Percentiles rank a stretch among this genome's conserved stretches.
phyloP scores from a whole-genome alignment of 176 grass and related monocot species.

The Triticum turgidum region DNA sequence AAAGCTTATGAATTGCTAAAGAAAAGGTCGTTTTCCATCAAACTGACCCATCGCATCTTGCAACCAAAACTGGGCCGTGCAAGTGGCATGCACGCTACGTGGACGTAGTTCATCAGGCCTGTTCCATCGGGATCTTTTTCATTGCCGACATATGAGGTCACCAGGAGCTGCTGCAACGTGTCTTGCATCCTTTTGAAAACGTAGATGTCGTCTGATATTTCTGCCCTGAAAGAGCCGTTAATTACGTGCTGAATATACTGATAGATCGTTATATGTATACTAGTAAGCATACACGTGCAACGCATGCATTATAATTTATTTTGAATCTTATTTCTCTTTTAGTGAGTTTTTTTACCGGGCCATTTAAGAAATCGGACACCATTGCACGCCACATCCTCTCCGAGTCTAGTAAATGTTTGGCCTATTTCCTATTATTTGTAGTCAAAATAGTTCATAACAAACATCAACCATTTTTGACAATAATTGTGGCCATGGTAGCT shows the following conservation, averaged over 20 bases:
- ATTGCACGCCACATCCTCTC: too few relatives aligned
- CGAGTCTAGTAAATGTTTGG: too few relatives aligned
- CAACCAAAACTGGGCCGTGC: not conserved
- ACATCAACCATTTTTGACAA: too few relatives aligned
- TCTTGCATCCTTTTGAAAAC: not conserved
- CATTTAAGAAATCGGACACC: too few relatives aligned
- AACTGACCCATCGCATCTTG: not conserved
- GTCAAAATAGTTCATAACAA: too few relatives aligned
- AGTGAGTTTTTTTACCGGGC: too few relatives aligned
- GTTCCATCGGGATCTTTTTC: not conserved
- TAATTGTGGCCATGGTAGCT: too few relatives aligned
- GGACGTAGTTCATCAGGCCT: not conserved
- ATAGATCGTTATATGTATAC: not conserved
- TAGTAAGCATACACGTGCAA: too few relatives aligned
- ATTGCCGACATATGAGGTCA: not conserved
- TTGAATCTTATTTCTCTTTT: too few relatives aligned
- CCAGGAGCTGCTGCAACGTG: not conserved
- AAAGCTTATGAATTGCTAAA: too few relatives aligned
- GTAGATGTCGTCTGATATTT: not conserved
- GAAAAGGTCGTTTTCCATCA: slow-evolving; percentile 1
- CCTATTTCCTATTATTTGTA: too few relatives aligned
- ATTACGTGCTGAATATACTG: not conserved
- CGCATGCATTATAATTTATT: too few relatives aligned
- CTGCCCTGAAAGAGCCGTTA: not conserved
- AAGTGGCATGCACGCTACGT: not conserved